Conservation (phyloP, 192 early-diverging fungal genomes). For the Podila epicladia region DNA sequence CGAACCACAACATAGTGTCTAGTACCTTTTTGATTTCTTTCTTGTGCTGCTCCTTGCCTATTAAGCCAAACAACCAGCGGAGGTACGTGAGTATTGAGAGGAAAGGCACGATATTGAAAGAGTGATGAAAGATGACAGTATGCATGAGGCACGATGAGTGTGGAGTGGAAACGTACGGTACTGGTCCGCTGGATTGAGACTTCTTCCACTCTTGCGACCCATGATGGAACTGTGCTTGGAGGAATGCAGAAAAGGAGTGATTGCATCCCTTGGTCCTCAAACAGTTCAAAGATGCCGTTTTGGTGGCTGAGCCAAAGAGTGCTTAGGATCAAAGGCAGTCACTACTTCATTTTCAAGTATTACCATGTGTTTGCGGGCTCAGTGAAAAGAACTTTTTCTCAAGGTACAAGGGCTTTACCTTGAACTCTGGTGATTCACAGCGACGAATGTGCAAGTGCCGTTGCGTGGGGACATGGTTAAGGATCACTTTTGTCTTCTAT, state of each 20-base stretch:
- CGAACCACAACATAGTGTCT: not conserved
- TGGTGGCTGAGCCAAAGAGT: too few relatives aligned
- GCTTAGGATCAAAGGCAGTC: too few relatives aligned
- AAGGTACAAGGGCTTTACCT: too few relatives aligned
- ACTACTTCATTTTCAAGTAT: too few relatives aligned
- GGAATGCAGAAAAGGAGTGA: not conserved
- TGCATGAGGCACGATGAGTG: not conserved
- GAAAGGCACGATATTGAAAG: not conserved
- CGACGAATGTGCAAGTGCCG: too few relatives aligned
- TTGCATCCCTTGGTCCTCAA: too few relatives aligned
- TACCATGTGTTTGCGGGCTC: too few relatives aligned
- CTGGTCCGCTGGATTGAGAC: slow-evolving; percentile 46
- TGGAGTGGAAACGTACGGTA: slow-evolving; percentile 25
- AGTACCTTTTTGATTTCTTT: slow-evolving; percentile 49
- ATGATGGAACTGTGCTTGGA: slow-evolving; percentile 7
- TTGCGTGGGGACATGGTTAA: too few relatives aligned
- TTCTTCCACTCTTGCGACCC: slow-evolving; percentile 48
- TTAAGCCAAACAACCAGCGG: not conserved
- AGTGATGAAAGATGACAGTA: not conserved
- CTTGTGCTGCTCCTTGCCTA: slow-evolving; percentile 52
- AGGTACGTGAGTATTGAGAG: not conserved
- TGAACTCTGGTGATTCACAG: too few relatives aligned
- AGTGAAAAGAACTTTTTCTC: too few relatives aligned
- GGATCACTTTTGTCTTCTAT: too few relatives aligned
- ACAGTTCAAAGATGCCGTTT: too few relatives aligned